Evolutionary conservation across 2,329 filamentous ascomycete genomes (phyloP), one percentile per base, ranked within the genome.

Genomic region (Alternaria postmessia): DNA sequence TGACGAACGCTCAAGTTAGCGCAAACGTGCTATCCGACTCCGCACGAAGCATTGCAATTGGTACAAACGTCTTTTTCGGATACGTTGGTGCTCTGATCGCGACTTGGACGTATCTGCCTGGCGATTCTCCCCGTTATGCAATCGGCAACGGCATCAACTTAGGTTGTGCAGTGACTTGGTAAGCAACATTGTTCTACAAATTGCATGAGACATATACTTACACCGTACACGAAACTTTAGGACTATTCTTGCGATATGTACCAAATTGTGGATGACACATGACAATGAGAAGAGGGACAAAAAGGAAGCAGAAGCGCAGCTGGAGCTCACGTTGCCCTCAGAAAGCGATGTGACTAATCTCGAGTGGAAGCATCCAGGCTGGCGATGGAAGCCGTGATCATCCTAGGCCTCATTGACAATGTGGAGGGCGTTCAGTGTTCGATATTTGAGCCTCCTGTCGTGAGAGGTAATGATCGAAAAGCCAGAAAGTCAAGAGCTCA

Each of bases 1-100:
- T 91, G 18, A 84, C 83, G 57, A 90, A 89, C 61, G 88, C 88
- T 0, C 84, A 91, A 61, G 86, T 85, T 0, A 85, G 87, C 0
- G 89, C 89, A n/a, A 91, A 91, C 63, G 88, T 91, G 0, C 83
- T 91, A 7, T 87, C 86, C 5, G 89, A 92, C 65, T 89, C 89
- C 0, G 87, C 89, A 0, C 83, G 89, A 5, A 36, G 57, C 38
- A 32, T 63, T 54, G 64, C 64, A 1, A 64, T 68, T n/a, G 62
- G 63, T 7, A 64, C 62, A 20, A 67, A 65, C 34, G 51, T 90
- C 67, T 91, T 91, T 87, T 79, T 90, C 26, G 89, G 88, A 32
- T 90, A 91, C 55, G 73, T 91, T 18, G 89, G 89, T 2, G 89
- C 88, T 0, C 75, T 91, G 34, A 82, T 89, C 57, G 83, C 86